Evolutionary conservation across 2,329 filamentous ascomycete species (phyloP).

Genomic region (Aspergillus viridinutans): DNA sequence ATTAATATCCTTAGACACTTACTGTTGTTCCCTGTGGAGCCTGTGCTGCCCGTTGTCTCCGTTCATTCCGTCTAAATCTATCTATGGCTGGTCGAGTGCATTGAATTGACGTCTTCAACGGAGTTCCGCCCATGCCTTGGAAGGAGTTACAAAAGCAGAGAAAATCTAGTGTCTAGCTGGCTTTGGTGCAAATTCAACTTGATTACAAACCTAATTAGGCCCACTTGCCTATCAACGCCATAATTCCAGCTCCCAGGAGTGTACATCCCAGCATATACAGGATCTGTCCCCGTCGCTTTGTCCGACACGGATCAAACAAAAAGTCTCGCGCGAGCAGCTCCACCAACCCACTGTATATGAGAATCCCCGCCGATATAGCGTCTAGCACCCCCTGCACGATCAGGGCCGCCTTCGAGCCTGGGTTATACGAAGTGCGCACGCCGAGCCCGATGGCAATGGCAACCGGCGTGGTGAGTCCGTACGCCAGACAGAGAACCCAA

Average conservation of each 20-base stretch:
- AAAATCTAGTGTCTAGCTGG: too few species aligned
- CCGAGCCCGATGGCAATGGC: conserved; percentile 48
- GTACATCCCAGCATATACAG: conserved; percentile 41
- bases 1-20: too few species aligned
- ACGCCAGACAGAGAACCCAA: conserved; percentile 47
- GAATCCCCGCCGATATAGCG: conserved; percentile 46
- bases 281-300: conserved; percentile 35
- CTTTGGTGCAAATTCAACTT: too few species aligned
- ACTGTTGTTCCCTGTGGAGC: too few species aligned
- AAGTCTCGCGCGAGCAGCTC: conserved; percentile 50
- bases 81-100: too few species aligned
- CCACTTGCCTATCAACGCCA: conserved; percentile 52
- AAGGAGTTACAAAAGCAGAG: too few species aligned
- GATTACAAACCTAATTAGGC: conserved; percentile 25
- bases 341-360: conserved; percentile 50
- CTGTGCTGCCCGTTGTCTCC: too few species aligned
- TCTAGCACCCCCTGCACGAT: conserved; percentile 47
- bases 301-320: conserved; percentile 46
- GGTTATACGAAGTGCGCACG: conserved; percentile 42
- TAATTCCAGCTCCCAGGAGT: conserved; percentile 42
- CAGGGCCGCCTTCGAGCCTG: conserved; percentile 39
- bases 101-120: too few species aligned
- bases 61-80: too few species aligned
- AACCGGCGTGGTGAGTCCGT: conserved; percentile 52
- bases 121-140: too few species aligned